phyloP scores from a whole-genome alignment of 495 filamentous ascomycete genomes.

The Lasiosphaeria ovina region DNA sequence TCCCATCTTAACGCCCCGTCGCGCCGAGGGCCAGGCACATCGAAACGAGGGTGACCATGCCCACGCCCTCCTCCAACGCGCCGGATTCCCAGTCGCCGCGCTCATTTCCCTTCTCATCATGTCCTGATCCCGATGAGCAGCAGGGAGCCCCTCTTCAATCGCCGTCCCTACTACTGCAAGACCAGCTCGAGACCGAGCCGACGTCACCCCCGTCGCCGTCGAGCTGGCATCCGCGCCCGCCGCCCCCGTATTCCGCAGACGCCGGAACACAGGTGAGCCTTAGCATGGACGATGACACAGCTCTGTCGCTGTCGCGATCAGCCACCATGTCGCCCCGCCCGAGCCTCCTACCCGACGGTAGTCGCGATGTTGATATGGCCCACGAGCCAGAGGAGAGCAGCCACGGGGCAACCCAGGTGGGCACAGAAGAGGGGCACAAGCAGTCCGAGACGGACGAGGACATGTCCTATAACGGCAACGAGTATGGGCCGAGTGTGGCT shows the following conservation, averaged over 20 bases:
- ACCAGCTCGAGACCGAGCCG: conserved; percentile 16
- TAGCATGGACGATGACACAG: conserved; percentile 26
- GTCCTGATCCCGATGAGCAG: conserved; percentile 40
- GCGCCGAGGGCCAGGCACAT: background rate
- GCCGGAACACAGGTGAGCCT: conserved; percentile 15
- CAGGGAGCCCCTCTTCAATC: background rate
- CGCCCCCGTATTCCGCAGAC: conserved; percentile 12
- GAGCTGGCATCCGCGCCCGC: conserved; percentile 23
- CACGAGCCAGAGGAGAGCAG: conserved; percentile 15
- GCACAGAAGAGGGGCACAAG: conserved; percentile 33
- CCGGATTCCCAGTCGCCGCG: conserved; percentile 35
- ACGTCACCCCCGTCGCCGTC: conserved; percentile 16
- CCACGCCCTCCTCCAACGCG: conserved; percentile 48
- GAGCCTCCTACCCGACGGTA: conserved; percentile 28
- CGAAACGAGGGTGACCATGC: conserved; percentile 39
- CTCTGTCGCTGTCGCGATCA: conserved; percentile 33
- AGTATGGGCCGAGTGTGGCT: background rate
- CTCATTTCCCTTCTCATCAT: conserved; percentile 42
- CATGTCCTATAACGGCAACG: conserved; percentile 5
- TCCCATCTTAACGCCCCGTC: background rate
- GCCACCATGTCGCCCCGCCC: conserved; percentile 34
- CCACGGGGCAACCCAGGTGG: conserved; percentile 8
- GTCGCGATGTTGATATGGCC: conserved; percentile 26
- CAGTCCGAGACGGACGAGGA: conserved; percentile 37
- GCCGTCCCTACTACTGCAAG: conserved; percentile 3